Evolutionary conservation across 176 grass and related monocot genomes (phyloP), one percentile per base, ranked within the genome.

Genomic region (Aegilops bicornis): DNA sequence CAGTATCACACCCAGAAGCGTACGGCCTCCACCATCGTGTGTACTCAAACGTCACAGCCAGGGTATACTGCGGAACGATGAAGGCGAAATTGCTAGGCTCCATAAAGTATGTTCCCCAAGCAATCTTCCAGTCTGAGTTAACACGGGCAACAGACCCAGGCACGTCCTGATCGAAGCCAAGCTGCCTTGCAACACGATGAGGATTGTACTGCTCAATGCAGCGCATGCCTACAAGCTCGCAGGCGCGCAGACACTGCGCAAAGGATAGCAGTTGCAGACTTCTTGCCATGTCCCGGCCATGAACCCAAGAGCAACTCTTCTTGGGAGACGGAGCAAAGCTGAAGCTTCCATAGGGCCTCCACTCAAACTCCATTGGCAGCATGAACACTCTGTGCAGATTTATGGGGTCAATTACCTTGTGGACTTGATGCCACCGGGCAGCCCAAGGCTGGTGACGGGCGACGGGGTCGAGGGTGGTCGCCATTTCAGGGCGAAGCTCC

Each of bases 81-180:
- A 95, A 92, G 3, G 86, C 82, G 11, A 92, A 81, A 86, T 91
- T 96, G 81, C 80, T 90, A 22, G 86, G 85, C 25, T 87, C 84
- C 68, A 95, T 82, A 22, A 88, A 82, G 66, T 94, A 96, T 32
- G 88, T 94, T 42, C 87, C 50, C 96, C 96, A 98, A 39, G 93
- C 91, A 48, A 78, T 64, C 23, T 45, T 84, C 93, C 96, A 98
- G 32, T 79, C 19, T 82, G 58, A 86, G 73, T 91, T 88, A 30
- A 82, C 75, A 75, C 88, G 90, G 27, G 27, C 58, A 86, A 98
- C 72, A 63, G 85, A 36, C 24, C 76, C 74, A 8, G 96, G 96
- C 74, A 98, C 77, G 77, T 98, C 96, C 70, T 98, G 96, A 79
- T 98, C 93, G 33, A 98, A 88, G 20, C 93, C 96, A 79, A 98